Evolutionary conservation across 148 eudicot genomes (phyloP), one percentile per base, ranked within the genome.

Genomic region (Diospyros kaki): DNA sequence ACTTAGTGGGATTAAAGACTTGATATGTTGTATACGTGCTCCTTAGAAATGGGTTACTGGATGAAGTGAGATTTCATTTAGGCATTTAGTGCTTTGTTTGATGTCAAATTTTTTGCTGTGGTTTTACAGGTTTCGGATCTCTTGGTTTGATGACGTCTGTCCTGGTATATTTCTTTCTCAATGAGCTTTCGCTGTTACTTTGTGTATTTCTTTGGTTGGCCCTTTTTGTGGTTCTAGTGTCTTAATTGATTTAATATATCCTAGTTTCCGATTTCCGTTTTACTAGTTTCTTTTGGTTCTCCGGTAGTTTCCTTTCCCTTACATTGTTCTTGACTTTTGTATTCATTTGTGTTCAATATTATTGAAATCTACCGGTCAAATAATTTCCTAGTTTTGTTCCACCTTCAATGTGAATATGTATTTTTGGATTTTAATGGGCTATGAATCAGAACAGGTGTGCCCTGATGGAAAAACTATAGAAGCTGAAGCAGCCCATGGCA

Each of bases 401-500:
- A 17, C 14, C 2, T 28, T 28, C 28, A 28, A 40, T 40, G 60
- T 39, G 56, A 4, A 54, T 12, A 38, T 13, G 41, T 10, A 45
- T 62, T 64, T 28, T 54, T 61, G 55, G 46, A 67, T 51, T 50
- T 43, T 76, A 18, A 18, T 77, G 62, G 75, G 10, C 40, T 44
- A 12, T 55, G 18, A 3, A 55, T 67, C 67, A 56, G 73, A 81
- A 75, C 83, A 93, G 98, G 79, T 93, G 14, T 90, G 98, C 75
- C 98, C 98, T 72, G 98, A 93, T 86, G 98, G 98, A 14, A 90
- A 89, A 87, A 93, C 96, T 54, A 90, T 93, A 68, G 96, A 93
- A 83, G 91, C 98, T 60, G 98, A 93, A 89, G 98, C 98, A 63
- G 98, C 98, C 65, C 98, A 93, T 85, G 96, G 98, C 43, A 93